phyloP scores from a whole-genome alignment of 108 stramenopile species.

The Discostella pseudostelligera region DNA sequence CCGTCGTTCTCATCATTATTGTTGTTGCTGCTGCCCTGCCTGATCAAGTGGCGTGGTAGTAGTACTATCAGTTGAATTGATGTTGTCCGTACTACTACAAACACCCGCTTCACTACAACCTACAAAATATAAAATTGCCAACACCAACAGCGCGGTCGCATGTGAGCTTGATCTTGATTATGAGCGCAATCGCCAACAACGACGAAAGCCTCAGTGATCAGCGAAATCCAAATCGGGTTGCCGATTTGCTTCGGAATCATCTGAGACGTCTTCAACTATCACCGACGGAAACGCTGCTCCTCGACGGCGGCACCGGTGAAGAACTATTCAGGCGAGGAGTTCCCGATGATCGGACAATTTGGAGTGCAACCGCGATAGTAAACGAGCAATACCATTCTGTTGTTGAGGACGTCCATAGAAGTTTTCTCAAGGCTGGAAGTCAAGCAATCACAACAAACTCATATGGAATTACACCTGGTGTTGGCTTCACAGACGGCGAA shows the following conservation, averaged over 20 bases:
- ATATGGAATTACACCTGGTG: constrained; percentile 76
- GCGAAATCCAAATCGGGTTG: no score
- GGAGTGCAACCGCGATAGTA: constrained; percentile 78
- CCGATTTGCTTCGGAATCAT: constrained; percentile 14
- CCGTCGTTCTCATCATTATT: neutral
- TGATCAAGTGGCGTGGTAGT: no score
- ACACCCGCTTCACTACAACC: no score
- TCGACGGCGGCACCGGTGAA: constrained; percentile 86
- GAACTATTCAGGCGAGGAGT: constrained; percentile 77
- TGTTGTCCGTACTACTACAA: no score
- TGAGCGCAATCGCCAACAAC: neutral
- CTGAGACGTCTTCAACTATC: constrained; percentile 31
- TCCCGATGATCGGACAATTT: constrained; percentile 77
- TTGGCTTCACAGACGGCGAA: constrained; percentile 61
- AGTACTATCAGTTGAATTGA: no score
- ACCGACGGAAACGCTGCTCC: constrained; percentile 42
- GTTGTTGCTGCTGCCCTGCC: neutral
- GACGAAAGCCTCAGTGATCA: neutral
- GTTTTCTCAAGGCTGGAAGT: constrained; percentile 70
- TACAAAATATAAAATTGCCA: no score
- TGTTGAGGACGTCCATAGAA: constrained; percentile 61
- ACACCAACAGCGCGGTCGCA: no score
- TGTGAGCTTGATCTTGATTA: no score
- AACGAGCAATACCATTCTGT: constrained; percentile 55
- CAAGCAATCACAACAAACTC: constrained; percentile 75